Percentiles rank a stretch among this genome's conserved stretches.
phyloP scores from a whole-genome alignment of 192 early-diverging fungal species.

The Kickxella alabastrina region DNA sequence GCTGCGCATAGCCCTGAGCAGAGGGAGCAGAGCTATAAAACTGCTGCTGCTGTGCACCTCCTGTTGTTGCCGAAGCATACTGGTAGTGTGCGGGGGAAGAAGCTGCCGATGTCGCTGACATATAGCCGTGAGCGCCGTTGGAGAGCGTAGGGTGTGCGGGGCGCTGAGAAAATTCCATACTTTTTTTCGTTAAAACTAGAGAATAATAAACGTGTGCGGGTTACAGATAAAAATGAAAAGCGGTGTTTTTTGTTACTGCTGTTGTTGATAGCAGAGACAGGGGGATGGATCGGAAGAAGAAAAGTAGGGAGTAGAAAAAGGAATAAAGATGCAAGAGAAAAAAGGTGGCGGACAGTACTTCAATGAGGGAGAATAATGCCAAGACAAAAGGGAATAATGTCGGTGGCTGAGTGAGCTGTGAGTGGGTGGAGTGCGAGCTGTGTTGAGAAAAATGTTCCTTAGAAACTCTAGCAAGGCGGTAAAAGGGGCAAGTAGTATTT shows the following conservation, averaged over 20 bases:
- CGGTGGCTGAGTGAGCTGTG: too few species aligned
- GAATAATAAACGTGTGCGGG: constrained; percentile 5
- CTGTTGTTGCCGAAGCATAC: constrained; percentile 6
- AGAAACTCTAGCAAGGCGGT: too few species aligned
- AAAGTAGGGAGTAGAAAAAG: background rate
- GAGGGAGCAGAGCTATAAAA: constrained; percentile 2
- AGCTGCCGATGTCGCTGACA: constrained; percentile 10
- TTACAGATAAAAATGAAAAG: too few species aligned
- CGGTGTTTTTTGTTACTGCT: too few species aligned
- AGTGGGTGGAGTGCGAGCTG: too few species aligned
- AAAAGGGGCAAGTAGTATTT: too few species aligned
- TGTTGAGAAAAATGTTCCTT: too few species aligned
- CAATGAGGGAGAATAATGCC: background rate
- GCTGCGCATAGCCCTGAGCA: constrained; percentile 16
- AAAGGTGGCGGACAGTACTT: too few species aligned
- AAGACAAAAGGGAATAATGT: background rate
- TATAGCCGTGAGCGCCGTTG: constrained; percentile 16
- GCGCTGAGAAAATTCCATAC: constrained; percentile 52
- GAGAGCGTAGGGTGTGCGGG: constrained; percentile 34
- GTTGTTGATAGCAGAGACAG: too few species aligned
- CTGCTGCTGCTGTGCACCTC: constrained; percentile 13
- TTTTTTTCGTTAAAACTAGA: too few species aligned
- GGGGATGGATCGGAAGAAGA: background rate
- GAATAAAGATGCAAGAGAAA: background rate
- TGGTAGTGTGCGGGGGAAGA: constrained; percentile 26